Percentiles rank a stretch among this genome's conserved stretches.
Evolutionary conservation across 768 basidiomycete genomes (phyloP).

Genomic region (Polyporus arcularius): DNA sequence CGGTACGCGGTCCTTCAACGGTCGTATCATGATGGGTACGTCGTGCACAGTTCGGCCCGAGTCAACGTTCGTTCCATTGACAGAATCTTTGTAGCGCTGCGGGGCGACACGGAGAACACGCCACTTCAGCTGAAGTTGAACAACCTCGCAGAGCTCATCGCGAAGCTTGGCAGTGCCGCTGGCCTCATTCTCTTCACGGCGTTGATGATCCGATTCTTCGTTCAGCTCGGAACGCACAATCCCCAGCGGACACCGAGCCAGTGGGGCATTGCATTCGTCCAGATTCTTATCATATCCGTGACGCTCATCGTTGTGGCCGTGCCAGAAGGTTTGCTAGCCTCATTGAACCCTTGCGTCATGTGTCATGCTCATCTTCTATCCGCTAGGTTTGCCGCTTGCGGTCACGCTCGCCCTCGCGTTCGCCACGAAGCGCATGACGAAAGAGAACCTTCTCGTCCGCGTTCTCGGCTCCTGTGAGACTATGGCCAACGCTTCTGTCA

Average conservation of each 20-base stretch:
- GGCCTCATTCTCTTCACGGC: slow-evolving; percentile 80
- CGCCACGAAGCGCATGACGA: slow-evolving; percentile 97
- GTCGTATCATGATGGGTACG: slow-evolving; percentile 96
- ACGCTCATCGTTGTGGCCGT: slow-evolving; percentile 89
- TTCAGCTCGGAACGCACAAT: slow-evolving; percentile 67
- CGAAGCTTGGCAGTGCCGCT: slow-evolving; percentile 82
- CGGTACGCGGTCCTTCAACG: slow-evolving; percentile 92
- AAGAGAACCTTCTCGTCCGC: slow-evolving; percentile 92
- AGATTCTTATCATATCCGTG: slow-evolving; percentile 93
- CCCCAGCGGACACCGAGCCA: slow-evolving; percentile 70
- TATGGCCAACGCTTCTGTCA: slow-evolving; percentile 96
- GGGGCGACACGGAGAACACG: slow-evolving; percentile 84
- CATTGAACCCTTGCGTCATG: slow-evolving; percentile 8
- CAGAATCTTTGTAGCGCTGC: slow-evolving; percentile 59
- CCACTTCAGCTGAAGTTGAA: slow-evolving; percentile 95
- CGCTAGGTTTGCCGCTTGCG: slow-evolving; percentile 83
- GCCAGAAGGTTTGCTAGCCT: slow-evolving; percentile 61
- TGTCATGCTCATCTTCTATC: slow-evolving; percentile 11
- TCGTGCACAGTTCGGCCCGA: slow-evolving; percentile 7
- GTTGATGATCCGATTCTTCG: slow-evolving; percentile 94
- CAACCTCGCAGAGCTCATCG: slow-evolving; percentile 90
- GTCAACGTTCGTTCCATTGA: neutral
- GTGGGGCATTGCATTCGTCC: slow-evolving; percentile 88
- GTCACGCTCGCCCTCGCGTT: slow-evolving; percentile 97
- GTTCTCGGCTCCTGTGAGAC: slow-evolving; percentile 97